Evolutionary conservation across 2,329 filamentous ascomycete genomes (phyloP).

Genomic region (Pseudocercospora fuligena): DNA sequence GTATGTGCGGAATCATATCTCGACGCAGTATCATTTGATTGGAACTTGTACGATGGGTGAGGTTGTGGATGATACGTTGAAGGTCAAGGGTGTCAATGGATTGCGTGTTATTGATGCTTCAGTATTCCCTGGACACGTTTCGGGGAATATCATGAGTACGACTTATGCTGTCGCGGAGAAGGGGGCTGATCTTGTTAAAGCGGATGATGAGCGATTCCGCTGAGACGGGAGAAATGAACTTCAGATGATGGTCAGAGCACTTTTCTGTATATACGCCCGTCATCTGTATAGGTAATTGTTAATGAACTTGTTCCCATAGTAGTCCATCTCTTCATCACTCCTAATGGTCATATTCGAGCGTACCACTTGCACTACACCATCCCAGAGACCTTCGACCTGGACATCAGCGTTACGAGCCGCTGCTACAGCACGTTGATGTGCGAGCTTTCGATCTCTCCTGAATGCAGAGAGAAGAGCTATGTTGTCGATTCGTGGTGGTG

Average conservation of each 20-base stretch:
- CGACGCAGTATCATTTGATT: slow-evolving; percentile 47
- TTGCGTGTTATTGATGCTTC: slow-evolving; percentile 42
- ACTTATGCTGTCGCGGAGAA: slow-evolving; percentile 46
- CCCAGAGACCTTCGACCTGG: slow-evolving; percentile 62
- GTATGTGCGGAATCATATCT: slow-evolving; percentile 37
- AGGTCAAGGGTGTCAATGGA: slow-evolving; percentile 38
- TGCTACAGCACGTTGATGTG: slow-evolving; percentile 48
- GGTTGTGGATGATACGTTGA: slow-evolving; percentile 38
- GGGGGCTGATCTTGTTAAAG: slow-evolving; percentile 42
- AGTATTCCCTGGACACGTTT: slow-evolving; percentile 43
- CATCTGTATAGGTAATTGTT: slow-evolving; percentile 38
- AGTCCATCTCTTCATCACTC: slow-evolving; percentile 40
- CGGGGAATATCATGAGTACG: slow-evolving; percentile 39
- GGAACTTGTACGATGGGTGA: slow-evolving; percentile 46
- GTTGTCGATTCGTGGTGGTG: slow-evolving; percentile 51
- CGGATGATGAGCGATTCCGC: slow-evolving; percentile 27
- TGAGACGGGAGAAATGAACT: background rate
- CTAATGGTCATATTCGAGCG: slow-evolving; percentile 42
- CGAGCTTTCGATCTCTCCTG: slow-evolving; percentile 56
- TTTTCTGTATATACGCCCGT: background rate
- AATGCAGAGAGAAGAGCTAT: slow-evolving; percentile 60
- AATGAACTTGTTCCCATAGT: slow-evolving; percentile 40
- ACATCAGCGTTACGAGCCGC: slow-evolving; percentile 41
- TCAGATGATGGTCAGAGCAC: too few species aligned
- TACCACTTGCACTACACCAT: slow-evolving; percentile 63